Conservation (phyloP, 2,329 filamentous ascomycete genomes). For the Fusarium praegraminearum region DNA sequence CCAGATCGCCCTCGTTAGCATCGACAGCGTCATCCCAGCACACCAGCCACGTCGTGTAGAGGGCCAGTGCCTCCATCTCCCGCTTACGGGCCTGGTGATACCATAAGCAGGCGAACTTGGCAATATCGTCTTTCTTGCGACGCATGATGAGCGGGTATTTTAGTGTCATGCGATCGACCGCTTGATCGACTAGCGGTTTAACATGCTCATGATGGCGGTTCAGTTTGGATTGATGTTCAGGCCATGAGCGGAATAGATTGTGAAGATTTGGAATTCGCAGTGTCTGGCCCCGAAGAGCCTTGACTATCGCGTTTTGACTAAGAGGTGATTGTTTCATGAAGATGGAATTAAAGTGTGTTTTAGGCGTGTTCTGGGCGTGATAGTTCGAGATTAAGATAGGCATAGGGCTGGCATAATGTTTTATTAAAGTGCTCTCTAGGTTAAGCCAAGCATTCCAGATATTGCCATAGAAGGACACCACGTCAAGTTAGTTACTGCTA, state of each 20-base stretch:
- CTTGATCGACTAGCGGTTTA: slow-evolving; percentile 35
- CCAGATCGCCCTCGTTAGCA: slow-evolving; percentile 47
- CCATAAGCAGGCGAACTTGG: slow-evolving; percentile 34
- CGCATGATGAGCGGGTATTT: slow-evolving; percentile 46
- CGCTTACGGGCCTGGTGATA: slow-evolving; percentile 41
- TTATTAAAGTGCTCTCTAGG: slow-evolving; percentile 17
- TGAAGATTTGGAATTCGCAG: slow-evolving; percentile 48
- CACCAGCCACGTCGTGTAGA: slow-evolving; percentile 49
- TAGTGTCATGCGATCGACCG: slow-evolving; percentile 51
- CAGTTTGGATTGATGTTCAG: slow-evolving; percentile 17
- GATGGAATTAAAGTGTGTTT: neutral
- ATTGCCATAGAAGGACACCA: neutral
- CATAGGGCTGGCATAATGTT: neutral
- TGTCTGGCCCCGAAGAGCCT: slow-evolving; percentile 46
- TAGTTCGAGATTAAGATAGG: neutral
- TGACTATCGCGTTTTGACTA: slow-evolving; percentile 37
- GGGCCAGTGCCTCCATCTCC: slow-evolving; percentile 40
- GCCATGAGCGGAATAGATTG: slow-evolving; percentile 46
- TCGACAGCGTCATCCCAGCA: slow-evolving; percentile 53
- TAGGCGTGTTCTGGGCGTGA: neutral
- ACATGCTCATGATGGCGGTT: slow-evolving; percentile 43
- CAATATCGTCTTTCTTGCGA: slow-evolving; percentile 53
- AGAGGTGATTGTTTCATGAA: slow-evolving; percentile 37
- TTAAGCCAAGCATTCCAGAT: slow-evolving; percentile 12
- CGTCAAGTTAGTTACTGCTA: neutral